A percentile compares a stretch with the other conserved stretches of the same genome.
phyloP scores from a whole-genome alignment of 2,329 filamentous ascomycete genomes.

The Aspergillus fumigatiaffinis region DNA sequence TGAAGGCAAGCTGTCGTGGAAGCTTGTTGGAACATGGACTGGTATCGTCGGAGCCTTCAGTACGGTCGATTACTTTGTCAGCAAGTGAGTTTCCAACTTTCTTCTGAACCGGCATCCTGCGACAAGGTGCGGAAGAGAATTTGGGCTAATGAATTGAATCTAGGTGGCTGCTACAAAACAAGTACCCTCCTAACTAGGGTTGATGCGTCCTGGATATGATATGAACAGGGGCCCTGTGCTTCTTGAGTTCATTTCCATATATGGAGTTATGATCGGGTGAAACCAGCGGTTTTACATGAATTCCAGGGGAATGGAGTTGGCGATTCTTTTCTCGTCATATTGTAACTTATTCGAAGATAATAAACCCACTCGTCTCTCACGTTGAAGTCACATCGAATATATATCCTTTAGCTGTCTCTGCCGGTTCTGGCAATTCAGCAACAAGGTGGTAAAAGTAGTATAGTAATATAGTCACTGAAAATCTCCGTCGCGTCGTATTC shows the following conservation, averaged over 20 bases:
- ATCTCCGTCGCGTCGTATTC: neutral
- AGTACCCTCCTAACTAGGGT: constrained; percentile 46
- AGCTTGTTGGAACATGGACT: constrained; percentile 41
- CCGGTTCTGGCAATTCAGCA: neutral
- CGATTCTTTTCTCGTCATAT: neutral
- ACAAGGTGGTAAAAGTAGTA: neutral
- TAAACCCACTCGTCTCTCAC: neutral
- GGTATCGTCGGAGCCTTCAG: constrained; percentile 44
- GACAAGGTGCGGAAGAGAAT: neutral
- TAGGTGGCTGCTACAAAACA: constrained; percentile 50
- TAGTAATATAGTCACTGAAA: neutral
- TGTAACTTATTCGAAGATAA: neutral
- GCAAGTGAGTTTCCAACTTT: constrained; percentile 40
- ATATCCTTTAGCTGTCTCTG: neutral
- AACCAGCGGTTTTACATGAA: neutral
- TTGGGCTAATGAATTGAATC: constrained; percentile 10
- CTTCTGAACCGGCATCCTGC: neutral
- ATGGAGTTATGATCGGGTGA: neutral
- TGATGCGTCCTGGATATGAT: neutral
- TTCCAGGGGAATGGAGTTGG: neutral
- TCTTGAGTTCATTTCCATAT: neutral
- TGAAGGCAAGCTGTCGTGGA: constrained; percentile 44
- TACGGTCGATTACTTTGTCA: constrained; percentile 46
- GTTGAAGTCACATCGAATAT: neutral
- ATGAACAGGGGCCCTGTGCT: neutral